A percentile compares a stretch with the other conserved stretches of the same genome.
phyloP scores from a whole-genome alignment of 1,284 basidiomycete genomes.

The Dichomitus squalens region DNA sequence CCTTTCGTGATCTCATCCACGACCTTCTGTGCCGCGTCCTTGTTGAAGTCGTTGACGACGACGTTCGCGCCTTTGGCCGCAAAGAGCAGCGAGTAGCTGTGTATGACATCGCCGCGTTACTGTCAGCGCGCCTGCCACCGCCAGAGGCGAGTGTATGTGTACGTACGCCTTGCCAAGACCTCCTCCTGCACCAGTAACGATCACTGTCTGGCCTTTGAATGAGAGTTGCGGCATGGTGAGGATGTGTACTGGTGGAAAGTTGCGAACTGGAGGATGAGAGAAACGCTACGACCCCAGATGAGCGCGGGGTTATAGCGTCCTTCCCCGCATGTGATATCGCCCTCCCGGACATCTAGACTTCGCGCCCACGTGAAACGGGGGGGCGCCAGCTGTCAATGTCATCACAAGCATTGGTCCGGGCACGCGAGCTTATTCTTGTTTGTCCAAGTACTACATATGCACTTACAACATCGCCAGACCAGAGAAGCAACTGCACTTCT shows the following conservation, averaged over 20 bases:
- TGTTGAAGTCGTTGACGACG: slow-evolving; percentile 94
- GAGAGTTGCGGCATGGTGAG: slow-evolving; percentile 56
- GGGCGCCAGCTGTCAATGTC: background rate
- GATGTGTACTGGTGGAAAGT: background rate
- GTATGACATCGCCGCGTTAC: slow-evolving; percentile 11
- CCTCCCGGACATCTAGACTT: slow-evolving; percentile 3
- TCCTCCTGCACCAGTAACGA: slow-evolving; percentile 95
- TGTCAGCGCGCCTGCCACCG: background rate
- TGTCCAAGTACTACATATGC: too few relatives aligned
- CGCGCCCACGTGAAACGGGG: slow-evolving; percentile 20
- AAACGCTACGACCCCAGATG: background rate
- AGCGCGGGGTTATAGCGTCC: slow-evolving; percentile 14
- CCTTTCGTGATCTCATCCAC: slow-evolving; percentile 89
- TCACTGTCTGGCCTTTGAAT: slow-evolving; percentile 92
- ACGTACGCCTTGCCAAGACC: slow-evolving; percentile 87
- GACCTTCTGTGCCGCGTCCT: slow-evolving; percentile 88
- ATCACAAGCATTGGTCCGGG: too few relatives aligned
- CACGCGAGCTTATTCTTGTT: too few relatives aligned
- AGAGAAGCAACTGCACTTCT: too few relatives aligned
- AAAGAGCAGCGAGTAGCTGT: slow-evolving; percentile 89
- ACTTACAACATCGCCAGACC: too few relatives aligned
- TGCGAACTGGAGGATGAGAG: background rate
- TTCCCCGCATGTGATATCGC: slow-evolving; percentile 19
- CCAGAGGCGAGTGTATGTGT: background rate
- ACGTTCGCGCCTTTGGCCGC: slow-evolving; percentile 92